These are phyloP conservation scores for Neonectria coccinea DNA, from an alignment of 2,329 filamentous ascomycete species.

Conservation along the genomic window DNA sequence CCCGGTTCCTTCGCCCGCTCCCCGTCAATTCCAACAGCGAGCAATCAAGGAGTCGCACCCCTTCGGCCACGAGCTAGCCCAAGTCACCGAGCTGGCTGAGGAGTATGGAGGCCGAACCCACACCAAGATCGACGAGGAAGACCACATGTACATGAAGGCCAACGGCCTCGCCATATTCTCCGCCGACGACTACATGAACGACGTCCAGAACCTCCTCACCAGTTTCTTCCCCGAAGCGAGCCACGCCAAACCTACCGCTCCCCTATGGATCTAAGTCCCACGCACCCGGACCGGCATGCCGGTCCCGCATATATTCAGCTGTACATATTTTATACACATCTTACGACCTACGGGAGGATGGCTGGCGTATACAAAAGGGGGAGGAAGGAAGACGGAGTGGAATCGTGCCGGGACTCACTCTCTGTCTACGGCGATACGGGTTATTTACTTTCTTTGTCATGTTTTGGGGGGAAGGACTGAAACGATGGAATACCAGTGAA, in stretches of 20 bases:
- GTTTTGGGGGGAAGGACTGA: constrained; percentile 31
- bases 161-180: constrained; percentile 79
- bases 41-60: constrained; percentile 68
- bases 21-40: constrained; percentile 53
- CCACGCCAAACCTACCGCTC: constrained; percentile 49
- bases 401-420: constrained; percentile 34
- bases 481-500: constrained; percentile 37
- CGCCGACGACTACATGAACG: constrained; percentile 85
- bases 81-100: constrained; percentile 93
- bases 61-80: constrained; percentile 89
- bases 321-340: constrained; percentile 50
- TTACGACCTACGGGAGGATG: constrained; percentile 41
- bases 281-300: constrained; percentile 27
- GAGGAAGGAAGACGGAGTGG: constrained; percentile 28
- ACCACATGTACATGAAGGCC: constrained; percentile 72
- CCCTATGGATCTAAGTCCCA: constrained; percentile 62
- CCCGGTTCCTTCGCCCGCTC: constrained; percentile 48
- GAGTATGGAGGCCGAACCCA: constrained; percentile 78
- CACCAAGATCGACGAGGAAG: constrained; percentile 73
- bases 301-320: constrained; percentile 43
- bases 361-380: constrained; percentile 35
- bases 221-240: constrained; percentile 65
- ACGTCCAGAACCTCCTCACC: constrained; percentile 78
- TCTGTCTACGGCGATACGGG: constrained; percentile 19
- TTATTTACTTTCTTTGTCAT: constrained; percentile 34